Conservation (phyloP, 2,329 filamentous ascomycete genomes). For the Xylaria multiplex region DNA sequence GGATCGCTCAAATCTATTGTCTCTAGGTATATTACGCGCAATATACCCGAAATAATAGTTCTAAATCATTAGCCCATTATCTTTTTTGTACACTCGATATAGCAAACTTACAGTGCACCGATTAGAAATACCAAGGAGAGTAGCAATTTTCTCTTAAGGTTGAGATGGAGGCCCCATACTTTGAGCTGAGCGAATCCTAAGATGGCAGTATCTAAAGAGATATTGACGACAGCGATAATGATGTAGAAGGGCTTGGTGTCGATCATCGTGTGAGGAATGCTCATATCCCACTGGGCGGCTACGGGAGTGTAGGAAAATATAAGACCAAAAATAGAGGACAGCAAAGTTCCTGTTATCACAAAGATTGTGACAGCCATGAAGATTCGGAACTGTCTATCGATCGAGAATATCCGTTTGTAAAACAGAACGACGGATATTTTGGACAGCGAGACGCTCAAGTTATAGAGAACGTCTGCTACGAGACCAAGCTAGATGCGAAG, state of each 20-base stretch:
- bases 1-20: not conserved
- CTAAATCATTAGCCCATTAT: constrained; percentile 2
- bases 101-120: not conserved
- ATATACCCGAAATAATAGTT: not conserved
- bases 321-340: not conserved
- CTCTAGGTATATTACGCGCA: constrained; percentile 4
- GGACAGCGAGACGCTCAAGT: not conserved
- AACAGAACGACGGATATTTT: constrained; percentile 8
- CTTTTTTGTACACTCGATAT: not conserved
- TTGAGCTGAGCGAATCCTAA: constrained; percentile 5
- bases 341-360: not conserved
- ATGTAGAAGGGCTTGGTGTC: constrained; percentile 8
- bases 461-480: constrained; percentile 10
- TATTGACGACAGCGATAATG: not conserved
- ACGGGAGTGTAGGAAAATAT: constrained; percentile 13
- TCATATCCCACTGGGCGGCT: constrained; percentile 9
- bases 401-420: not conserved
- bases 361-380: not conserved
- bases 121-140: not conserved
- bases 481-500: not conserved
- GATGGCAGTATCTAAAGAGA: not conserved
- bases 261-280: constrained; percentile 5
- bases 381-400: not conserved
- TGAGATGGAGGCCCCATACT: too few species aligned
- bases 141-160: not conserved